Evolutionary conservation across 495 filamentous ascomycete genomes (phyloP).

Genomic region (Penicillium maclennaniae): DNA sequence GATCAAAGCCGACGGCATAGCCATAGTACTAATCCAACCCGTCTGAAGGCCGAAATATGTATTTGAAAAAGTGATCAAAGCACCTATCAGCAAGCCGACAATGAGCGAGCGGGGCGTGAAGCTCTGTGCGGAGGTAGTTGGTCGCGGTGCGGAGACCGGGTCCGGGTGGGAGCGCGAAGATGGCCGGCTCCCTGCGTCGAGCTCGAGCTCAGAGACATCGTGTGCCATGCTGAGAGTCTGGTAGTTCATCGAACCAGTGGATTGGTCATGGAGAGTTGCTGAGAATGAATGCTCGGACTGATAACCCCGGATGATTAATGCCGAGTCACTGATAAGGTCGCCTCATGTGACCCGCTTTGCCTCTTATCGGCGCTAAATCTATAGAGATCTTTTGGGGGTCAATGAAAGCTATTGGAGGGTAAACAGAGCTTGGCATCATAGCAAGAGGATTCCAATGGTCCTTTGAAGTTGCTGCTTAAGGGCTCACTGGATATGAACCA

Average conservation of each 20-base stretch:
- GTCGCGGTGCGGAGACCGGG: slow-evolving; percentile 3
- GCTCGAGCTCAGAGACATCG: slow-evolving; percentile 17
- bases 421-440: no score
- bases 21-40: slow-evolving; percentile 82
- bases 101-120: slow-evolving; percentile 81
- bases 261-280: slow-evolving; percentile 10
- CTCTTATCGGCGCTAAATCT: not conserved
- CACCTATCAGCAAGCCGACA: slow-evolving; percentile 78
- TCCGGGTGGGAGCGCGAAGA: slow-evolving; percentile 5
- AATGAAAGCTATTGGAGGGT: not conserved
- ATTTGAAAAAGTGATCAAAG: slow-evolving; percentile 91
- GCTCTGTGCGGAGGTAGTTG: slow-evolving; percentile 38
- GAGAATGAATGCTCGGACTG: slow-evolving; percentile 5
- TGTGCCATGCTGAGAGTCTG: slow-evolving; percentile 36
- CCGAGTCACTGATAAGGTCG: slow-evolving; percentile 23
- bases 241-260: slow-evolving; percentile 33
- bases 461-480: no score
- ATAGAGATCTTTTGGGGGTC: not conserved
- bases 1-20: slow-evolving; percentile 90
- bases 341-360: slow-evolving; percentile 2
- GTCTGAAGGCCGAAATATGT: slow-evolving; percentile 98
- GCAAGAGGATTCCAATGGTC: no score
- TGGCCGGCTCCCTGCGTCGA: slow-evolving; percentile 4
- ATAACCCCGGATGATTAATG: slow-evolving; percentile 11
- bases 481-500: no score